Percentiles rank a stretch among this genome's conserved stretches.
phyloP scores from a whole-genome alignment of 371 early-diverging fungal species.

The Encephalitozoon hellem region DNA sequence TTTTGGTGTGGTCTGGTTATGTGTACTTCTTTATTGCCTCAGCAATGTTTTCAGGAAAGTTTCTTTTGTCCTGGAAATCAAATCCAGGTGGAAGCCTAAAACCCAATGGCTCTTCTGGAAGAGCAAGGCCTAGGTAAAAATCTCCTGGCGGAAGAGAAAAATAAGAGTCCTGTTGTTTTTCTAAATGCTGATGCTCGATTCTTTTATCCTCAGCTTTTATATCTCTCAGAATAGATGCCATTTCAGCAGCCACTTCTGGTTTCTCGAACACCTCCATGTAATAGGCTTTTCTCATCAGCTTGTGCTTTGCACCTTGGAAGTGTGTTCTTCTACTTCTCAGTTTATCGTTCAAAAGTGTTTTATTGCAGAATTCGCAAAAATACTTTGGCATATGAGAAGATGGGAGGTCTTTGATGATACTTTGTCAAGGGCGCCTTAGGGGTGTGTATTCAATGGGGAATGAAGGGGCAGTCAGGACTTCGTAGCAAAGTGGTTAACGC shows the following conservation, averaged over 20 bases:
- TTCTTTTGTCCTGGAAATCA: conserved; percentile 1
- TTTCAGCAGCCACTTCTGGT: conserved; percentile 4
- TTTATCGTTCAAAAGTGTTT: conserved; percentile 4
- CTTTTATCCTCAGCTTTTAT: neutral
- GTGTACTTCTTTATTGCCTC: neutral
- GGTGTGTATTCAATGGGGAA: neutral
- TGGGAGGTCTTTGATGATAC: neutral
- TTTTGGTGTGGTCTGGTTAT: neutral
- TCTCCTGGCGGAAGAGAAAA: conserved; percentile 5
- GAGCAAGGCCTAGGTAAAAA: neutral
- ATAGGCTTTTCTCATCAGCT: conserved; percentile 16
- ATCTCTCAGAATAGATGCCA: neutral
- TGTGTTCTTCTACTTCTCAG: conserved; percentile 35
- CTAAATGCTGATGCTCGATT: neutral
- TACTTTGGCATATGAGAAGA: conserved; percentile 29
- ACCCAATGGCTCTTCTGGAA: neutral
- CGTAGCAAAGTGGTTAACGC: conserved; percentile 75
- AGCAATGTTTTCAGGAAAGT: conserved; percentile 1
- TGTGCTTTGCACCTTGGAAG: conserved; percentile 29
- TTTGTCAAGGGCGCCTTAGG: too few relatives aligned
- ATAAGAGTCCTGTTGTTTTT: neutral
- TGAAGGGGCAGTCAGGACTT: conserved; percentile 34
- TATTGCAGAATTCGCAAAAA: conserved; percentile 36
- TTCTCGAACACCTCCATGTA: conserved; percentile 34
- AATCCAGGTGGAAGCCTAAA: conserved; percentile 14